Base-by-base conservation (phyloP, 768 basidiomycete genomes). In the Boletus subcaerulescens region DNA sequence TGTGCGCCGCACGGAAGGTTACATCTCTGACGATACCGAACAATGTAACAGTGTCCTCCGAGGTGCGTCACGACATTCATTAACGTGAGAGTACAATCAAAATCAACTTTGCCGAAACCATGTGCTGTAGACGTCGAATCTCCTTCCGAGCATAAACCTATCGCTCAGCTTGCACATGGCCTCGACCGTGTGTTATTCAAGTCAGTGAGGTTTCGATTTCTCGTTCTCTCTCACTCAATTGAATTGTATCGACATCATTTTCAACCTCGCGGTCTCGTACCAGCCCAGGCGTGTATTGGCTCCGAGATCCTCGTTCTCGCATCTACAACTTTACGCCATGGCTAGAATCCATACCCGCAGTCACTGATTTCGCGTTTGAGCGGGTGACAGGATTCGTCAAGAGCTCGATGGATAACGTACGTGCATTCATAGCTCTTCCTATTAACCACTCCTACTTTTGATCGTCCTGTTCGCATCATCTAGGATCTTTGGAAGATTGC, bases 231-330 rank as follows among this genome's bases (percentile, higher is more conserved):
- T 52, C 12, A 18, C 12, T 42, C 7, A 22, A 13, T 38, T 13
- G 55, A 44, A 32, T 33, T 11, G 5, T 12, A 24, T 18, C 3
- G 15, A 5, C 40, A 17, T 41, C 9, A 4, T 36, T 14, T 39
- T 22, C 10, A 48, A 49, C 10, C 1, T 14, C 5, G 40, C 31
- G 48, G 8, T 32, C 45, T 49, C 36, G 10, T 20, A 55, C 22
- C 56, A 97, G 94, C 60, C 91, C 89, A 5, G 91, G 91, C 11
- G 87, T 95, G 1, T 91, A 93, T 61, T 91, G 91, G 86, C 72
- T 97, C 3, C 84, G 85, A 62, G 93, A 98, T 65, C 90, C 92
- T 1, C 79, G 89, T 17, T 89, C 93, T 0, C 79, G 83, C 6
- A 87, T 92, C 14, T 95, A 90, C 73, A 95, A 95, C 65, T 98